phyloP scores from a whole-genome alignment of 1,284 basidiomycete genomes.

The Microbotryum lychnidis-dioicae region DNA sequence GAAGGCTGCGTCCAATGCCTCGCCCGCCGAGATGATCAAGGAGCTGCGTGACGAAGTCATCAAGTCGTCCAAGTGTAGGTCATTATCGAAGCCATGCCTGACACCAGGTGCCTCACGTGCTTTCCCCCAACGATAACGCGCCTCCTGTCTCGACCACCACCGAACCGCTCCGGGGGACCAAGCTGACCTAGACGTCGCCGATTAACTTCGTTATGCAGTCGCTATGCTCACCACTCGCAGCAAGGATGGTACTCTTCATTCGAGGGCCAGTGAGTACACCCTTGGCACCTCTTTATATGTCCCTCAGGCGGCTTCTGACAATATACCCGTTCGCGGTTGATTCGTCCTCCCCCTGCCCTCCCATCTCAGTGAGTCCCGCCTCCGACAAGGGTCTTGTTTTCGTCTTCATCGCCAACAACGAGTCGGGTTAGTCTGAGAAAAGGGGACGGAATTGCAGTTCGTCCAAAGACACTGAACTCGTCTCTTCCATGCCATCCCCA shows the following conservation, averaged over 20 bases:
- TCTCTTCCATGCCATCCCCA: background rate
- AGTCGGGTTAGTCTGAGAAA: slow-evolving; percentile 40
- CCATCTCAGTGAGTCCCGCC: slow-evolving; percentile 4
- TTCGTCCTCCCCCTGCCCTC: background rate
- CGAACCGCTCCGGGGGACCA: too few relatives aligned
- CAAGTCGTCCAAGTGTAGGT: slow-evolving; percentile 20
- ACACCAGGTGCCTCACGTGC: too few relatives aligned
- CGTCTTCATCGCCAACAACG: slow-evolving; percentile 68
- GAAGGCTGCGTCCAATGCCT: slow-evolving; percentile 22
- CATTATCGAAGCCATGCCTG: too few relatives aligned
- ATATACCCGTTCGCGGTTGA: background rate
- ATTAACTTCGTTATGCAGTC: slow-evolving; percentile 46
- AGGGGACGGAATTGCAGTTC: background rate
- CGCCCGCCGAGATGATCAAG: slow-evolving; percentile 18
- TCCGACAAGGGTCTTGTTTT: slow-evolving; percentile 42
- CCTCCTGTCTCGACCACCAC: background rate
- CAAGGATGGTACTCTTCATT: slow-evolving; percentile 66
- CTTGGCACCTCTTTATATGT: slow-evolving; percentile 47
- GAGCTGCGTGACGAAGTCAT: slow-evolving; percentile 23
- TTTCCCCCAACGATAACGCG: background rate
- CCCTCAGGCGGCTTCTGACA: background rate
- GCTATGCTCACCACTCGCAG: slow-evolving; percentile 74
- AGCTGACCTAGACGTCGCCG: too few relatives aligned
- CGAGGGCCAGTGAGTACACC: slow-evolving; percentile 59
- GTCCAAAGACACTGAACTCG: too few relatives aligned